A percentile compares a stretch with the other conserved stretches of the same genome.
These are phyloP conservation scores for Pseudonitzschia pungens DNA, from an alignment of 108 stramenopile species.

Conservation along the genomic window DNA sequence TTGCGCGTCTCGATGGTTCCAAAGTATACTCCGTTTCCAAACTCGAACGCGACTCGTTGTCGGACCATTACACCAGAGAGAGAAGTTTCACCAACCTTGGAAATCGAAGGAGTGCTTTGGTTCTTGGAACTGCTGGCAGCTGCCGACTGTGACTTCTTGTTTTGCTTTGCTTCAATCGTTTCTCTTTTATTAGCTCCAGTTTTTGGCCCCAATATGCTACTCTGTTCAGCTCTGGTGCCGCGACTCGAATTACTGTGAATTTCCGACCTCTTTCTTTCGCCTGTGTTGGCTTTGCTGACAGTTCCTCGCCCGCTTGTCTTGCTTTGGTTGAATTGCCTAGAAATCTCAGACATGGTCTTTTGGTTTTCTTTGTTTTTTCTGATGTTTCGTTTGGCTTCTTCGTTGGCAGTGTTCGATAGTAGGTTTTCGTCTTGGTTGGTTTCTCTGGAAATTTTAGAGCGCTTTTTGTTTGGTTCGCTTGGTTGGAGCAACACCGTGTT, in stretches of 20 bases:
- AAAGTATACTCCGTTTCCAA: slow-evolving; percentile 2
- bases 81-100: background rate
- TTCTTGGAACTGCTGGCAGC: no score
- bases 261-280: background rate
- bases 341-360: background rate
- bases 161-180: background rate
- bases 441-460: background rate
- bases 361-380: background rate
- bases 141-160: background rate
- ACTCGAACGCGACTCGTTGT: slow-evolving; percentile 4
- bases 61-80: background rate
- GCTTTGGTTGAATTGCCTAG: background rate
- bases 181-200: no score
- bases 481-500: no score
- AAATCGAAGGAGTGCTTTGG: no score
- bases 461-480: background rate
- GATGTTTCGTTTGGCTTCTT: no score
- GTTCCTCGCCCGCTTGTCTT: no score
- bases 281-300: background rate
- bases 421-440: no score
- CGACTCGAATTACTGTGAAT: background rate
- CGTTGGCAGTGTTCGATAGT: no score
- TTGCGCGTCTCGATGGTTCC: background rate
- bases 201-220: background rate
- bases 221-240: no score